phyloP scores from a whole-genome alignment of 768 basidiomycete species.

The Tulasnella sp. region DNA sequence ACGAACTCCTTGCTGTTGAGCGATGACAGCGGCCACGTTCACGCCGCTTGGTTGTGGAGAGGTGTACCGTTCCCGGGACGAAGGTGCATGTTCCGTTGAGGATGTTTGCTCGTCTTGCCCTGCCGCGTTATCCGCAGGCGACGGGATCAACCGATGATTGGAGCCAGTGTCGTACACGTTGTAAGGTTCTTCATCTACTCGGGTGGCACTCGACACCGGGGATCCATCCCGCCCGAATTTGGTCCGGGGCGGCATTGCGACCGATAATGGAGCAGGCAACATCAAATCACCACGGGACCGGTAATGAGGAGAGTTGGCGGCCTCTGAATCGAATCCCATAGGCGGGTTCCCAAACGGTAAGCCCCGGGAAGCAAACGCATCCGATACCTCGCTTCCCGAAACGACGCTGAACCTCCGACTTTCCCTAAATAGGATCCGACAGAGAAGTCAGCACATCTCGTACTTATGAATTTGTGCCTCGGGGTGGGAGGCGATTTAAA shows the following conservation, averaged over 20 bases:
- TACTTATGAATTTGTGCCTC: not conserved
- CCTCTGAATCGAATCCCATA: conserved; percentile 6
- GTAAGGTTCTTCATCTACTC: not conserved
- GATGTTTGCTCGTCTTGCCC: not conserved
- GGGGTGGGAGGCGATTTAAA: conserved; percentile 8
- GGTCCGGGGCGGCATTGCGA: conserved; percentile 42
- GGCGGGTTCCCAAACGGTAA: conserved; percentile 11
- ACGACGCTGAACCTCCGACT: conserved; percentile 61
- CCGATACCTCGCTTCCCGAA: conserved; percentile 63
- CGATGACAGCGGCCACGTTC: not conserved
- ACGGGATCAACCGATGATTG: conserved; percentile 38
- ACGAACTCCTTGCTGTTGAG: not conserved
- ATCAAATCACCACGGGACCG: conserved; percentile 61
- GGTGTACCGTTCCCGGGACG: conserved; percentile 21
- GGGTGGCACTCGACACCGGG: conserved; percentile 25
- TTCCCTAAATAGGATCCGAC: conserved; percentile 25
- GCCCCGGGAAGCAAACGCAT: conserved; percentile 5
- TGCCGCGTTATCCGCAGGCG: conserved; percentile 11
- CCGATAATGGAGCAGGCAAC: conserved; percentile 66
- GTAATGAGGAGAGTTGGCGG: conserved; percentile 14
- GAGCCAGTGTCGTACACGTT: conserved; percentile 32
- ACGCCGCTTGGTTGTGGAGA: not conserved
- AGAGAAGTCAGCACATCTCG: conserved; percentile 28
- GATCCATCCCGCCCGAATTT: conserved; percentile 30
- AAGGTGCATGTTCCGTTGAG: not conserved